Conservation (phyloP, 1,284 basidiomycete genomes). For the Clitocybe nebularis region DNA sequence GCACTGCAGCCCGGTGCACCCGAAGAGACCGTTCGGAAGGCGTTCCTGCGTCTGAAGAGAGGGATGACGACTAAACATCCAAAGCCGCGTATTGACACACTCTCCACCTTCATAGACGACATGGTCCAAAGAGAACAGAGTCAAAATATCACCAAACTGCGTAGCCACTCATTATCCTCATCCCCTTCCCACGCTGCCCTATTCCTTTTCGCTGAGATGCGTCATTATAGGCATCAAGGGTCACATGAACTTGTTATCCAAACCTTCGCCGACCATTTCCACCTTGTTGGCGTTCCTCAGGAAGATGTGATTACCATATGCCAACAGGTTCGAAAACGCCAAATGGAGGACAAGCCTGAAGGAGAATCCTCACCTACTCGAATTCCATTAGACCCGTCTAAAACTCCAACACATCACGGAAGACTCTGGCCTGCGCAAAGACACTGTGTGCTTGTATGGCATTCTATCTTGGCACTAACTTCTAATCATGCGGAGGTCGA, state of each 20-base stretch:
- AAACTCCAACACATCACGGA: background rate
- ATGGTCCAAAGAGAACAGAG: slow-evolving; percentile 29
- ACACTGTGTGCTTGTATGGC: slow-evolving; percentile 33
- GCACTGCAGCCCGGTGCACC: background rate
- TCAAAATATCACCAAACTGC: slow-evolving; percentile 27
- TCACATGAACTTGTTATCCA: slow-evolving; percentile 29
- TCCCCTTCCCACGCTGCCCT: slow-evolving; percentile 16
- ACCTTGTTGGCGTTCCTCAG: slow-evolving; percentile 32
- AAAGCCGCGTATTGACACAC: slow-evolving; percentile 21
- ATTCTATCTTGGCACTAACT: slow-evolving; percentile 23
- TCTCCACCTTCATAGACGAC: slow-evolving; percentile 26
- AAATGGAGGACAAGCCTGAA: background rate
- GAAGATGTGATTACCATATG: slow-evolving; percentile 24
- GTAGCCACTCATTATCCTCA: slow-evolving; percentile 24
- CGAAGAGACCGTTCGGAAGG: slow-evolving; percentile 1
- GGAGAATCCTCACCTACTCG: background rate
- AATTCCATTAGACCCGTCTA: background rate
- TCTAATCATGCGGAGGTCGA: slow-evolving; percentile 14
- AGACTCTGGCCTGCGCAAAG: slow-evolving; percentile 27
- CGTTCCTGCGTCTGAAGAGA: slow-evolving; percentile 23
- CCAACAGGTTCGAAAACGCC: slow-evolving; percentile 11
- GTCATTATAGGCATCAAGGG: slow-evolving; percentile 28
- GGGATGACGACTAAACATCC: slow-evolving; percentile 9
- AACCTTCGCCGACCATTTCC: slow-evolving; percentile 37
- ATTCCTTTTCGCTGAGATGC: slow-evolving; percentile 39